These are phyloP conservation scores for Hortiboletus campestris DNA, from an alignment of 768 basidiomycete species.

Conservation along the genomic window DNA sequence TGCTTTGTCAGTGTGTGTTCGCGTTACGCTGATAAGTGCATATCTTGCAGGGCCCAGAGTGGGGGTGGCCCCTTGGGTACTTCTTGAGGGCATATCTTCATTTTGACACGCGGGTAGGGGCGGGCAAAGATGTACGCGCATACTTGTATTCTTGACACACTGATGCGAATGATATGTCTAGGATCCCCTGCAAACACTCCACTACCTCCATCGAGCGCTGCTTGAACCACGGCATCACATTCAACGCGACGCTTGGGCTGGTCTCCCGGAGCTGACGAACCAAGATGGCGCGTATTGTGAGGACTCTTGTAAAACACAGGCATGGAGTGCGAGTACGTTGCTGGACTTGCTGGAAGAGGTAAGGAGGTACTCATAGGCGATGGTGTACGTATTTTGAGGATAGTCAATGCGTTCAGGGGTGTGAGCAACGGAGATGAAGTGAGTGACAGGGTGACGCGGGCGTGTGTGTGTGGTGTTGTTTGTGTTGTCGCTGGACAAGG, in stretches of 20 bases:
- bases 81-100: conserved; percentile 91
- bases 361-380: conserved; percentile 16
- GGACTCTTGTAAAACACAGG: conserved; percentile 93
- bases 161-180: conserved; percentile 28
- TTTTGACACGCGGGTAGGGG: conserved; percentile 74
- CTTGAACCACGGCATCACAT: conserved; percentile 73
- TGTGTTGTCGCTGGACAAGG: conserved; percentile 13
- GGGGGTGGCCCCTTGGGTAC: conserved; percentile 95
- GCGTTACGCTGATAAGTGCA: conserved; percentile 12
- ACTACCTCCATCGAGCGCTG: conserved; percentile 75
- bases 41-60: conserved; percentile 72
- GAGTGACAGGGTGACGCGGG: no score
- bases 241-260: conserved; percentile 82
- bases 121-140: conserved; percentile 59
- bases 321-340: conserved; percentile 93
- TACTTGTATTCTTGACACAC: neutral
- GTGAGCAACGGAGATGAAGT: conserved; percentile 6
- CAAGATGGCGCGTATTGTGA: conserved; percentile 75
- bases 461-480: conserved; percentile 28
- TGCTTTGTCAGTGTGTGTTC: conserved; percentile 2
- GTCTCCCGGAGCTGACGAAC: conserved; percentile 91
- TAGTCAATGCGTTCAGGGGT: neutral
- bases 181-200: conserved; percentile 70
- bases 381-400: neutral
- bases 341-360: conserved; percentile 85